Percentiles rank a stretch among this genome's conserved stretches.
These are phyloP conservation scores for Trichocladium antarcticum DNA, from an alignment of 495 filamentous ascomycete genomes.

Conservation along the genomic window DNA sequence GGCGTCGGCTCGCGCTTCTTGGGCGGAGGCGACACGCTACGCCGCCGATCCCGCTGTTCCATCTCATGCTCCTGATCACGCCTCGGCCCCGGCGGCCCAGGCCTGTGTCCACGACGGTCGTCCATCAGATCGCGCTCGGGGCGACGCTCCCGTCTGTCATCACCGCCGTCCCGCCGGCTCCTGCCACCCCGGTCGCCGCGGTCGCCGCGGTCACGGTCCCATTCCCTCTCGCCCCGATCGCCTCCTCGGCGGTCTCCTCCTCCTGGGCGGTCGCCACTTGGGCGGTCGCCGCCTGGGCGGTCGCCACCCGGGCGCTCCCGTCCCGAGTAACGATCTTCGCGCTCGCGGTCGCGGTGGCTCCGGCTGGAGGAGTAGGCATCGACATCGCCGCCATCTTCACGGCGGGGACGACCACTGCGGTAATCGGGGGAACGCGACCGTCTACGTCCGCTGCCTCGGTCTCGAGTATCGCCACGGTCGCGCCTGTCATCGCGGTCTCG, in stretches of 20 bases:
- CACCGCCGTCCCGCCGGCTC: slow-evolving; percentile 51
- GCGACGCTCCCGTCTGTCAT: slow-evolving; percentile 50
- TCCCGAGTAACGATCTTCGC: slow-evolving; percentile 73
- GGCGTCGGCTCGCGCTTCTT: slow-evolving; percentile 93
- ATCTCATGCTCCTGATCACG: slow-evolving; percentile 39
- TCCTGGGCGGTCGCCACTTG: slow-evolving; percentile 32
- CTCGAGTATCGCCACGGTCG: slow-evolving; percentile 32
- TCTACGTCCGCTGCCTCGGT: slow-evolving; percentile 50
- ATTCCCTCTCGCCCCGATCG: slow-evolving; percentile 38
- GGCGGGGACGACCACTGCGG: slow-evolving; percentile 43
- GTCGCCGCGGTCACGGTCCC: slow-evolving; percentile 59
- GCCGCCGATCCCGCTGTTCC: slow-evolving; percentile 52
- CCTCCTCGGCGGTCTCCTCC: slow-evolving; percentile 32
- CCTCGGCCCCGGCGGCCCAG: too few relatives aligned
- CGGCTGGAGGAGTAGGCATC: slow-evolving; percentile 86
- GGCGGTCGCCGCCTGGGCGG: too few relatives aligned
- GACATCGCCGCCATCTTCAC: slow-evolving; percentile 57
- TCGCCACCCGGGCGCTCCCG: slow-evolving; percentile 46
- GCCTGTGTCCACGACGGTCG: slow-evolving; percentile 40
- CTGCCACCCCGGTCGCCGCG: slow-evolving; percentile 39
- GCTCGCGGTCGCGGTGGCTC: slow-evolving; percentile 80
- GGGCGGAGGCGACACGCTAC: slow-evolving; percentile 66
- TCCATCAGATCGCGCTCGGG: slow-evolving; percentile 36
- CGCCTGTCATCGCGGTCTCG: slow-evolving; percentile 43
- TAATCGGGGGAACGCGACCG: slow-evolving; percentile 65